Conservation (phyloP, 495 filamentous ascomycete species). For the Aeminium ludgeri region DNA sequence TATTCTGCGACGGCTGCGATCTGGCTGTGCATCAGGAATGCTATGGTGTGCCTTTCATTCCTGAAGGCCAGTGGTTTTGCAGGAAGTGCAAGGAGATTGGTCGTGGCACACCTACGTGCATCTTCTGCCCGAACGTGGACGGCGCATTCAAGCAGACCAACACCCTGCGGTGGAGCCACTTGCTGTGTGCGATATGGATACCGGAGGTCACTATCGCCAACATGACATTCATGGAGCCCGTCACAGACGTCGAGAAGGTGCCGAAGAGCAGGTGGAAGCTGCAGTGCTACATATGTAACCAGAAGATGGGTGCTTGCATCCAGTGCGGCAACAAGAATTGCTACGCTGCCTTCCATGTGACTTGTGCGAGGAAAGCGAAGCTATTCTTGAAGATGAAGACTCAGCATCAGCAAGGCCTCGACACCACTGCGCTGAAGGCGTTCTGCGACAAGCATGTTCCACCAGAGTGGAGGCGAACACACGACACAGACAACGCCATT, state of each 20-base stretch:
- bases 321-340: conserved; percentile 97
- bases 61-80: conserved; percentile 96
- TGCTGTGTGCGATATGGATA: conserved; percentile 96
- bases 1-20: conserved; percentile 97
- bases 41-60: conserved; percentile 97
- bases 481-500: conserved; percentile 53
- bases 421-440: conserved; percentile 79
- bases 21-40: conserved; percentile 97
- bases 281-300: conserved; percentile 87
- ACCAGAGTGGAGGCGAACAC: conserved; percentile 69
- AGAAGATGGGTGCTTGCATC: conserved; percentile 94
- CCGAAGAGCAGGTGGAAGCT: conserved; percentile 87
- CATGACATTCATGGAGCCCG: conserved; percentile 90
- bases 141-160: conserved; percentile 98
- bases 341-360: conserved; percentile 96
- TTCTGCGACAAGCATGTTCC: conserved; percentile 96
- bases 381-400: conserved; percentile 96
- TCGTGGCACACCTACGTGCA: conserved; percentile 80
- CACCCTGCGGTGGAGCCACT: conserved; percentile 84
- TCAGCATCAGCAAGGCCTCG: conserved; percentile 60
- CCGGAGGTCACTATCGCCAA: conserved; percentile 94
- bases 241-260: conserved; percentile 94
- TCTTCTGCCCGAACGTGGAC: conserved; percentile 94
- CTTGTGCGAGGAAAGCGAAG: conserved; percentile 73
- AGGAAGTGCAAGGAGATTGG: conserved; percentile 93